Conservation (phyloP, 176 grass and related monocot genomes). For the Typha latifolia region DNA sequence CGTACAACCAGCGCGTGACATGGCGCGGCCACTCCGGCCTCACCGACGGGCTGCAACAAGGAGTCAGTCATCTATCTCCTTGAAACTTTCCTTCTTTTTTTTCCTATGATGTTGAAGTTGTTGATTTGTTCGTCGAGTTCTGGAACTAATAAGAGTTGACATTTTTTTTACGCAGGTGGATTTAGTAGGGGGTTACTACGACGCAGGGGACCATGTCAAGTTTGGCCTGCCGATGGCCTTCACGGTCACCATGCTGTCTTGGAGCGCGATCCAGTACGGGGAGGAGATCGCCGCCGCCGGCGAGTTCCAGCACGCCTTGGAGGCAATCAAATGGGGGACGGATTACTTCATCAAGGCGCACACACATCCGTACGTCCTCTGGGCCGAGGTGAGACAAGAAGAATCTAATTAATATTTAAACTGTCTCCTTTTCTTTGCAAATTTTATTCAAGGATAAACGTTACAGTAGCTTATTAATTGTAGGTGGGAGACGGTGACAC, state of each 20-base stretch:
- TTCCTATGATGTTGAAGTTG: neutral
- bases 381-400: slow-evolving; percentile 49
- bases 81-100: neutral
- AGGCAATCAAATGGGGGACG: slow-evolving; percentile 82
- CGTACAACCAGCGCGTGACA: slow-evolving; percentile 61
- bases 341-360: slow-evolving; percentile 92
- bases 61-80: slow-evolving; percentile 1
- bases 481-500: slow-evolving; percentile 27
- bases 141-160: too few relatives aligned
- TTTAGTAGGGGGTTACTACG: slow-evolving; percentile 80
- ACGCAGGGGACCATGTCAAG: slow-evolving; percentile 93
- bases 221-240: slow-evolving; percentile 86
- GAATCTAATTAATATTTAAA: neutral
- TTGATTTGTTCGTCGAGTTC: too few relatives aligned
- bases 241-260: slow-evolving; percentile 80
- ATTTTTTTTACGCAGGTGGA: slow-evolving; percentile 38
- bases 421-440: too few relatives aligned
- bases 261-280: slow-evolving; percentile 64
- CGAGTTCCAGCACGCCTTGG: slow-evolving; percentile 48
- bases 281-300: slow-evolving; percentile 44
- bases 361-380: slow-evolving; percentile 53
- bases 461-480: neutral
- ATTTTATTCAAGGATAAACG: too few relatives aligned
- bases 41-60: slow-evolving; percentile 91
- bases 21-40: slow-evolving; percentile 93